Conservation (phyloP, 2,329 filamentous ascomycete species). For the Penicillium sp. region DNA sequence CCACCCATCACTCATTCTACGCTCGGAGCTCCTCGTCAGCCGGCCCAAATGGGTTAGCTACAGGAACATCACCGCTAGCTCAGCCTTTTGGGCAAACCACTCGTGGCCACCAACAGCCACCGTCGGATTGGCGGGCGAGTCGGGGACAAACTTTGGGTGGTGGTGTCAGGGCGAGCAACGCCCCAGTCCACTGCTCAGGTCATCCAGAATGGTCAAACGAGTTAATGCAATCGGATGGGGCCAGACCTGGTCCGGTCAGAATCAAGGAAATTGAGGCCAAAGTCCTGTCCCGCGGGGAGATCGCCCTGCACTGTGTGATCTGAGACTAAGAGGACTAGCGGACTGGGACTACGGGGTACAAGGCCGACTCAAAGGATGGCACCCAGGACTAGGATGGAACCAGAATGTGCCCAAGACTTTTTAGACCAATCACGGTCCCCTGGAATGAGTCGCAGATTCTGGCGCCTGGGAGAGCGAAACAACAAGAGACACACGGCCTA, state of each 20-base stretch:
- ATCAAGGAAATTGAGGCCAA: background rate
- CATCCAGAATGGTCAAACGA: constrained; percentile 14
- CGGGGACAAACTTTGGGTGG: background rate
- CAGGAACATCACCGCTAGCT: background rate
- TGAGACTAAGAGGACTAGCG: background rate
- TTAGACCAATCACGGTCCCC: constrained; percentile 4
- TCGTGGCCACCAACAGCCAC: background rate
- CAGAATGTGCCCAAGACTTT: background rate
- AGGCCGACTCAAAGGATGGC: background rate
- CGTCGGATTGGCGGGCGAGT: background rate
- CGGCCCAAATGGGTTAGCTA: constrained; percentile 2
- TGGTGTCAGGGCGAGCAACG: background rate
- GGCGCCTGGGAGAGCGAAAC: background rate
- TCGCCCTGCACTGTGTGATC: constrained; percentile 16
- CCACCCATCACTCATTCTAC: background rate
- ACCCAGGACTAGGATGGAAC: background rate
- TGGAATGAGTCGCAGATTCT: constrained; percentile 12
- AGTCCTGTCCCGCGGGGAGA: constrained; percentile 9
- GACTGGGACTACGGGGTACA: background rate
- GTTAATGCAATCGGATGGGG: constrained; percentile 21
- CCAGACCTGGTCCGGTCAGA: background rate
- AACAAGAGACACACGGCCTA: background rate
- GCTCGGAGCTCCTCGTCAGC: background rate
- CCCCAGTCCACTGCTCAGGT: background rate
- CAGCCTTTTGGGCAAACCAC: background rate